Evolutionary conservation across 176 grass and related monocot genomes (phyloP), one percentile per base, ranked within the genome.

Genomic region (Leersia perrieri): DNA sequence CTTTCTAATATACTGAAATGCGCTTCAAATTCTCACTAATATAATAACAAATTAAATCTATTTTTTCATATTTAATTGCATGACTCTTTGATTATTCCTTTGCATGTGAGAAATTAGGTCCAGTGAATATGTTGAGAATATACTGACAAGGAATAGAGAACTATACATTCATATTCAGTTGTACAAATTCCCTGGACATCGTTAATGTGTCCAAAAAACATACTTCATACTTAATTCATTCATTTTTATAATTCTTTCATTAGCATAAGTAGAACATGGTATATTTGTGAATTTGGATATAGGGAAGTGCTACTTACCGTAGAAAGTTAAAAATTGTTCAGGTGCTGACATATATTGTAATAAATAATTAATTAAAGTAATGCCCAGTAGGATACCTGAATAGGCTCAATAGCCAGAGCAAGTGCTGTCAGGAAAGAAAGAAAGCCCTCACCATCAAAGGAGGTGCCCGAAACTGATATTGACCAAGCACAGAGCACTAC

Each of bases 371-470:
- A 51, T 65, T 70, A 49, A 29, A 53, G 31, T 47, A 33, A 73
- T 61, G 64, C 22, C 31, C 45, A 45, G 27, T 36, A 28, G 31
- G 38, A 25, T 85, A 92, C 93, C 88, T 96, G 90, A 86, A 92
- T 85, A 84, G 90, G 93, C n/a, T 90, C 85, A 33, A 92, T 85
- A 45, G 92, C 75, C 66, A 96, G 87, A 77, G 85, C 75, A 75
- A 96, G 82, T 33, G 88, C 93, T 61, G 82, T 88, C 75, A 86
- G 44, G 60, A 96, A 96, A 57, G 90, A 96, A 3, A 92, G 87
- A 73, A 92, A 83, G 22, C 69, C 79, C 69, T 89, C 81, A 26
- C 73, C 38, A 82, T 92, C 72, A 86, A 83, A 86, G 32, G 85
- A 86, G 34, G 72, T 71, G 40, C 85, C 82, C 18, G 90, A 92